phyloP scores from a whole-genome alignment of 495 filamentous ascomycete species.

The Lophiotrema nucula region DNA sequence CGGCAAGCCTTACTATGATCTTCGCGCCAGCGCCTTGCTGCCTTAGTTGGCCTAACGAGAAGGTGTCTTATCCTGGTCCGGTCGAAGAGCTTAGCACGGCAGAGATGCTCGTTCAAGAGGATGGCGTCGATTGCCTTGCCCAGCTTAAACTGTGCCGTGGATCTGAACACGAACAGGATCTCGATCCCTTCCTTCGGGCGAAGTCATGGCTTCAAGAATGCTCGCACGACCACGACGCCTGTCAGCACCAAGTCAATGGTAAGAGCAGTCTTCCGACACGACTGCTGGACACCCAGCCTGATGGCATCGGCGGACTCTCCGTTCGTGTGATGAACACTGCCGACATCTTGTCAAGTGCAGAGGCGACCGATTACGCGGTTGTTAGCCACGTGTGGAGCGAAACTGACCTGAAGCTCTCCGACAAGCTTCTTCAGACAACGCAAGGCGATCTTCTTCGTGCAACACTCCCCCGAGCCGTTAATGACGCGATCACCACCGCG shows the following conservation, averaged over 20 bases:
- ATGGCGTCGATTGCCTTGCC: constrained; percentile 10
- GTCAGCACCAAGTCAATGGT: neutral
- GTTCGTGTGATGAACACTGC: constrained; percentile 19
- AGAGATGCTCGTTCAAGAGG: constrained; percentile 20
- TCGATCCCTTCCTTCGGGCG: neutral
- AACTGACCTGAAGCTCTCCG: constrained; percentile 4
- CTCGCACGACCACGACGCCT: constrained; percentile 18
- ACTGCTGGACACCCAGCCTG: constrained; percentile 17
- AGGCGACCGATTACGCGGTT: constrained; percentile 5
- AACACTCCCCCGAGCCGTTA: constrained; percentile 7
- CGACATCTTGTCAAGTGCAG: constrained; percentile 1
- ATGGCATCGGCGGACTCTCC: neutral
- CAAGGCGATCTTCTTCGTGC: constrained; percentile 4
- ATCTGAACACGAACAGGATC: neutral
- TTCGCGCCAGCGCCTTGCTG: constrained; percentile 32
- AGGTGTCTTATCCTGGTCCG: constrained; percentile 24
- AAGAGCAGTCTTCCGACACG: constrained; percentile 19
- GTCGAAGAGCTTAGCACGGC: constrained; percentile 19
- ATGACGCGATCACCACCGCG: constrained; percentile 20
- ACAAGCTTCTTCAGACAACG: constrained; percentile 4
- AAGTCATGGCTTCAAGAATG: constrained; percentile 27
- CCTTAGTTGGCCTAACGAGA: constrained; percentile 29
- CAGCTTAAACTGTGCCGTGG: neutral
- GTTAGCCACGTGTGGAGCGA: constrained; percentile 22
- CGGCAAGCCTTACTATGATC: constrained; percentile 17